phyloP scores from a whole-genome alignment of 768 basidiomycete genomes.

The Collybiopsis confluens region DNA sequence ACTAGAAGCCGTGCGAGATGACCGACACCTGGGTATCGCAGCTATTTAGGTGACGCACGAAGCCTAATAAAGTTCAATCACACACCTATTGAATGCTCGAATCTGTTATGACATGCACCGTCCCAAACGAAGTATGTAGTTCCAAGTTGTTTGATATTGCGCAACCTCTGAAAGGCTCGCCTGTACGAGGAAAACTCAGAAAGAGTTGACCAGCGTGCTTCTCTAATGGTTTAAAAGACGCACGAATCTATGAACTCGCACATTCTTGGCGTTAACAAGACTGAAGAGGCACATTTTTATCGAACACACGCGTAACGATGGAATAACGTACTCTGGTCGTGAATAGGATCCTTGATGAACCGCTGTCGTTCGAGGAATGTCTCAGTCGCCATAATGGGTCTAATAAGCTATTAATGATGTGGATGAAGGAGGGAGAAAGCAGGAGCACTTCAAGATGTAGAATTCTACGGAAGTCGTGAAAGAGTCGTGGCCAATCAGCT shows the following conservation, averaged over 20 bases:
- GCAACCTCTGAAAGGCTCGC: slow-evolving; percentile 61
- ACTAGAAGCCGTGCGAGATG: slow-evolving; percentile 66
- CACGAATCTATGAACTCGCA: slow-evolving; percentile 67
- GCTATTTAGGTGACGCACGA: neutral
- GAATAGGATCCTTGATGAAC: slow-evolving; percentile 34
- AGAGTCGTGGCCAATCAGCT: too few relatives aligned
- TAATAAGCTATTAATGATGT: neutral
- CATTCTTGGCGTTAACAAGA: slow-evolving; percentile 31
- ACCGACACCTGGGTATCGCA: slow-evolving; percentile 54
- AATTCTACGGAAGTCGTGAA: too few relatives aligned
- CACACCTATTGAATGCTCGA: slow-evolving; percentile 80
- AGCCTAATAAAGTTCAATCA: slow-evolving; percentile 7
- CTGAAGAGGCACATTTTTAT: slow-evolving; percentile 19
- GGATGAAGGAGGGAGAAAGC: neutral
- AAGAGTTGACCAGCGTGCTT: neutral
- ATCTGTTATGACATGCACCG: slow-evolving; percentile 74
- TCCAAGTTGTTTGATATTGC: slow-evolving; percentile 78
- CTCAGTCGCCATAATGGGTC: neutral
- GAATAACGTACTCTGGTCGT: slow-evolving; percentile 34
- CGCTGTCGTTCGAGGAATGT: neutral
- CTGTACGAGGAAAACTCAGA: slow-evolving; percentile 20
- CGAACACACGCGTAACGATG: too few relatives aligned
- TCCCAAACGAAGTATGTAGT: slow-evolving; percentile 74
- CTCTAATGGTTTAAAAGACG: slow-evolving; percentile 16
- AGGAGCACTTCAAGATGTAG: too few relatives aligned